Conservation (phyloP, 116 monocot species). For the Thalassia testudinum region DNA sequence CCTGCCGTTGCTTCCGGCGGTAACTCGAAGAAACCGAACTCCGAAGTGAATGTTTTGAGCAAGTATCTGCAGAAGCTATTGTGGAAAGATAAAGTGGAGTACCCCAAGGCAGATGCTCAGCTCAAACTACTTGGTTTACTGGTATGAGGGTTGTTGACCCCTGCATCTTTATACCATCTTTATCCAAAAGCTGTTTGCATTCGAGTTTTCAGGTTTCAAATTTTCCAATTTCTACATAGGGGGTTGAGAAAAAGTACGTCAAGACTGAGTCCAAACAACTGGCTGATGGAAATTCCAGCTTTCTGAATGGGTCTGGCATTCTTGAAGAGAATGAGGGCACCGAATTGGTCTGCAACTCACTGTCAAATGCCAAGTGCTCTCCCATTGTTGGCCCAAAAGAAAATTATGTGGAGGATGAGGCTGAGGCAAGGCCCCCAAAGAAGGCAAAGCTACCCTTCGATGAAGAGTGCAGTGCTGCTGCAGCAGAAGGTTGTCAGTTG, state of each 20-base stretch:
- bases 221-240: too few relatives aligned
- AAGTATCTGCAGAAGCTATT: conserved; percentile 80
- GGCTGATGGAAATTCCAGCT: too few relatives aligned
- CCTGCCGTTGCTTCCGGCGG: conserved; percentile 1
- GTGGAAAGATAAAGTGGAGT: conserved; percentile 82
- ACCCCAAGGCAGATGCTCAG: conserved; percentile 66
- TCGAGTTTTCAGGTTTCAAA: too few relatives aligned
- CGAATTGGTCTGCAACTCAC: conserved; percentile 1
- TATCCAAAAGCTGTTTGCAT: too few relatives aligned
- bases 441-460: conserved; percentile 43
- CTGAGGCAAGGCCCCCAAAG: conserved; percentile 43
- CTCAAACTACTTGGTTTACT: conserved; percentile 68
- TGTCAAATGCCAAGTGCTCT: not conserved
- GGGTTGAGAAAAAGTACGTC: too few relatives aligned
- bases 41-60: conserved; percentile 50
- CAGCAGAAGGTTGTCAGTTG: not conserved
- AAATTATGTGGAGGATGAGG: conserved; percentile 16
- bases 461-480: conserved; percentile 12
- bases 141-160: too few relatives aligned
- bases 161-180: too few relatives aligned
- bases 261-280: conserved; percentile 13
- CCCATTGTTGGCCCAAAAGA: conserved; percentile 13
- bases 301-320: conserved; percentile 16
- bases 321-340: conserved; percentile 11
- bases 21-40: conserved; percentile 7